These are phyloP conservation scores for Gymnopilus dilepis DNA, from an alignment of 768 basidiomycete genomes.

Conservation along the genomic window DNA sequence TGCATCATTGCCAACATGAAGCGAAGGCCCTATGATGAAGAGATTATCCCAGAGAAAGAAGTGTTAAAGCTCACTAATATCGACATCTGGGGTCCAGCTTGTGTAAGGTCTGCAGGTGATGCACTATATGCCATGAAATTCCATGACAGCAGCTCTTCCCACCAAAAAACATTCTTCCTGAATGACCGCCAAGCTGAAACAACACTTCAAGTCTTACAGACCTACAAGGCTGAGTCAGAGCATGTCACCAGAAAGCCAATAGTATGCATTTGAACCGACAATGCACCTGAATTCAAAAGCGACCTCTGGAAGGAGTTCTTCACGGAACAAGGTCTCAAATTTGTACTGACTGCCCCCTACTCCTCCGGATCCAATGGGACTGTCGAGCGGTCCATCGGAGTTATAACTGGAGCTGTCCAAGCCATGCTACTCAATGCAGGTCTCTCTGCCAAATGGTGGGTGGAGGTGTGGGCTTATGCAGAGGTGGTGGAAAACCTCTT, in stretches of 20 bases:
- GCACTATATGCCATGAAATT: constrained; percentile 3
- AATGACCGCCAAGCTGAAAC: neutral
- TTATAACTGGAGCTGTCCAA: neutral
- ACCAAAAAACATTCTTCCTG: constrained; percentile 6
- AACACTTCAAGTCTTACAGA: neutral
- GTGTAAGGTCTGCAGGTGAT: neutral
- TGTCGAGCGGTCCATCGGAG: constrained; percentile 5
- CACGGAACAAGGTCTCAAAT: neutral
- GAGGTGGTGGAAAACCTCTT: constrained; percentile 16
- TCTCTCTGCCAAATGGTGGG: constrained; percentile 10
- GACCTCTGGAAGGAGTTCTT: constrained; percentile 4
- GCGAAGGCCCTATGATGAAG: constrained; percentile 11
- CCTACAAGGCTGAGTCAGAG: constrained; percentile 1
- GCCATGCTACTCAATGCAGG: constrained; percentile 8
- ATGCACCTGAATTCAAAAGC: constrained; percentile 15
- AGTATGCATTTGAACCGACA: constrained; percentile 12
- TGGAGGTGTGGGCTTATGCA: constrained; percentile 7
- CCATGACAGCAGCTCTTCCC: constrained; percentile 2
- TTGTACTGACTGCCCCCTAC: constrained; percentile 5
- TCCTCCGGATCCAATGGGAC: constrained; percentile 8
- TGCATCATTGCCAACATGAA: constrained; percentile 20
- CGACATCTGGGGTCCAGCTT: constrained; percentile 18
- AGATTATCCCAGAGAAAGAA: neutral
- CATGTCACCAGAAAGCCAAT: constrained; percentile 8
- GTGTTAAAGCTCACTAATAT: neutral